Percentiles rank a stretch among this genome's conserved stretches.
Evolutionary conservation across 768 basidiomycete genomes (phyloP).

Genomic region (Floccularia luteovirens): DNA sequence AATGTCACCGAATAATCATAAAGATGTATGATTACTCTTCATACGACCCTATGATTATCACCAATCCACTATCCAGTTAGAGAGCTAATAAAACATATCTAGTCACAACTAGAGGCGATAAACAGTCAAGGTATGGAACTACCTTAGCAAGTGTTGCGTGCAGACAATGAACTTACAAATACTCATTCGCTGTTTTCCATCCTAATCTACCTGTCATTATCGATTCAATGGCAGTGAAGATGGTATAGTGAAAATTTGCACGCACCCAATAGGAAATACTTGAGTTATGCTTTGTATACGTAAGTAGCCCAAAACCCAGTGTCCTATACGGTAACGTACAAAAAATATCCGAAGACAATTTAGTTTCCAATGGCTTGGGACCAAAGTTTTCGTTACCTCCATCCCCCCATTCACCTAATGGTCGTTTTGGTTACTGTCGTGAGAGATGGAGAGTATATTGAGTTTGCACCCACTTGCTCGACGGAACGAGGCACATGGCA

Average conservation of each 20-base stretch:
- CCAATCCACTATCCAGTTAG: too few species aligned
- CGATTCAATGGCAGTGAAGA: conserved; percentile 96
- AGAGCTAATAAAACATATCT: conserved; percentile 96
- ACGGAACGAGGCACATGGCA: conserved; percentile 97
- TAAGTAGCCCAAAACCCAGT: conserved; percentile 93
- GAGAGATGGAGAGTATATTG: conserved; percentile 96
- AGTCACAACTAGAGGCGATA: conserved; percentile 95
- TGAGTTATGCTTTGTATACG: conserved; percentile 93
- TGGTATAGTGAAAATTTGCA: conserved; percentile 94
- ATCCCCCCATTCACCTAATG: conserved; percentile 93
- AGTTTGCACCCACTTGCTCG: conserved; percentile 97
- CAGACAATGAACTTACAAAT: conserved; percentile 98
- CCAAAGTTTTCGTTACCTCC: conserved; percentile 85
- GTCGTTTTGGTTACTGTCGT: conserved; percentile 96
- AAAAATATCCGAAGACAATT: conserved; percentile 24
- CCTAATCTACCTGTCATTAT: conserved; percentile 89
- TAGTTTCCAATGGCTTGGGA: conserved; percentile 72
- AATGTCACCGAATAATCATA: too few species aligned
- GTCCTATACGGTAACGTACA: conserved; percentile 87
- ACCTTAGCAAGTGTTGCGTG: conserved; percentile 95
- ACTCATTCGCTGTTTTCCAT: conserved; percentile 95
- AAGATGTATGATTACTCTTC: too few species aligned
- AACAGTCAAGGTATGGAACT: conserved; percentile 99
- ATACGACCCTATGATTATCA: too few species aligned
- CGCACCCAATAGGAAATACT: conserved; percentile 95